These are phyloP conservation scores for Globisporangium nagaii DNA, from an alignment of 352 stramenopile species.

Conservation along the genomic window DNA sequence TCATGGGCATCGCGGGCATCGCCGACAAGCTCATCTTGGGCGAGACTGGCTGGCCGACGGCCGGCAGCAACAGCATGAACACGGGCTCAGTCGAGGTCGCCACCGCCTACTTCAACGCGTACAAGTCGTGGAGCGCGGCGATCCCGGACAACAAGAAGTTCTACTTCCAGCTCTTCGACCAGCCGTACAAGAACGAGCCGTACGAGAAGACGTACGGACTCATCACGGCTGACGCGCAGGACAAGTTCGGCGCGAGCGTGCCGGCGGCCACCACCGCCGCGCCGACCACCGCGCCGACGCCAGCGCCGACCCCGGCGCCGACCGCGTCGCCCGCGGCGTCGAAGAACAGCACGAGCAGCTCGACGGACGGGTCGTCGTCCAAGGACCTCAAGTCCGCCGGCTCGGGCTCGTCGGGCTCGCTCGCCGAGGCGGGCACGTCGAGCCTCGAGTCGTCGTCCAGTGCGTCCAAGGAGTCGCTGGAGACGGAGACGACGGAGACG, in stretches of 20 bases:
- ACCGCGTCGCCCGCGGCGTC: slow-evolving; percentile 1
- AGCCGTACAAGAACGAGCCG: slow-evolving; percentile 24
- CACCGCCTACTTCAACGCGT: slow-evolving; percentile 45
- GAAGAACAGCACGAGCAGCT: neutral
- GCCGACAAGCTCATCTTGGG: slow-evolving; percentile 42
- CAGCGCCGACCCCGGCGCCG: slow-evolving; percentile 4
- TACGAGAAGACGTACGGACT: slow-evolving; percentile 60
- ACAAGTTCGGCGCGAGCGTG: slow-evolving; percentile 45
- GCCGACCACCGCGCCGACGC: slow-evolving; percentile 7
- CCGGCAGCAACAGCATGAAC: slow-evolving; percentile 28
- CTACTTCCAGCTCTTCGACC: slow-evolving; percentile 82
- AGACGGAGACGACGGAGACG: slow-evolving; percentile 9
- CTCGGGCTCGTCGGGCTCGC: slow-evolving; percentile 2
- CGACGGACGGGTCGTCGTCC: neutral
- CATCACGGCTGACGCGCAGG: slow-evolving; percentile 27
- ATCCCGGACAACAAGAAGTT: slow-evolving; percentile 46
- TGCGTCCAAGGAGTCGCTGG: slow-evolving; percentile 1
- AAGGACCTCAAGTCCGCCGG: slow-evolving; percentile 9
- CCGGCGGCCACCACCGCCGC: slow-evolving; percentile 14
- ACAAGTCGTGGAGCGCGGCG: slow-evolving; percentile 49
- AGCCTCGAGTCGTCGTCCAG: slow-evolving; percentile 7
- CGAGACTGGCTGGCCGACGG: slow-evolving; percentile 49
- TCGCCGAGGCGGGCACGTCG: neutral
- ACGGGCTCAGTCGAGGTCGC: slow-evolving; percentile 26
- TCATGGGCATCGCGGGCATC: slow-evolving; percentile 22